phyloP scores from a whole-genome alignment of 345 rosid species.

The Dipteronia dyeriana region DNA sequence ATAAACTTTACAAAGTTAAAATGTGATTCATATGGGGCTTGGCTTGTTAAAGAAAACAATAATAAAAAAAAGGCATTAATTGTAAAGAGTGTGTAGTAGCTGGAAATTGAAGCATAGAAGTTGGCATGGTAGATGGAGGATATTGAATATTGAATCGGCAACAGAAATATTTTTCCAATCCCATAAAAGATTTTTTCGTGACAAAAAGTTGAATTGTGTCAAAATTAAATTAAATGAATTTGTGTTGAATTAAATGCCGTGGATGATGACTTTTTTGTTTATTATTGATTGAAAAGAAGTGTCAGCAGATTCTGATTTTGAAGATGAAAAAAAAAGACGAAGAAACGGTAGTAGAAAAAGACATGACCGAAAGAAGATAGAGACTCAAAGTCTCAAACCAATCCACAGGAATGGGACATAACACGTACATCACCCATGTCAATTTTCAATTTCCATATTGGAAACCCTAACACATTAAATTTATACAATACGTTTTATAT shows the following conservation, averaged over 20 bases:
- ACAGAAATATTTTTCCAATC: not conserved
- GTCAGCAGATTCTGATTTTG: not conserved
- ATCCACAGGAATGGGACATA: constrained; percentile 1
- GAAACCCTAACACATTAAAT: not conserved
- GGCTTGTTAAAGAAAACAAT: not conserved
- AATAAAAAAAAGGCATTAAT: not conserved
- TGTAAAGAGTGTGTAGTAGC: not conserved
- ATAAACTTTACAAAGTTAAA: no score
- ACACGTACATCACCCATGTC: not conserved
- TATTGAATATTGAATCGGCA: not conserved
- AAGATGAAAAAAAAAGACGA: constrained; percentile 3
- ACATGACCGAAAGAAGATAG: constrained; percentile 31
- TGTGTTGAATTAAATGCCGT: not conserved
- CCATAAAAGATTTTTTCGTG: not conserved
- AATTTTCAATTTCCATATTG: not conserved
- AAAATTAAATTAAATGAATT: no score
- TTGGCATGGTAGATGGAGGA: not conserved
- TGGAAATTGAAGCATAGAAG: not conserved
- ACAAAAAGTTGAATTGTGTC: not conserved
- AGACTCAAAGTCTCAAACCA: constrained; percentile 9
- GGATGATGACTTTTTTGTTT: not conserved
- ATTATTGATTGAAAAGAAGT: not conserved
- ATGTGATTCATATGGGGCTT: not conserved
- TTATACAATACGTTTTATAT: not conserved
- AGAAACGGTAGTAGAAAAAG: constrained; percentile 3